Conservation (phyloP, 2,329 filamentous ascomycete genomes). For the Aureobasidium pullulans region DNA sequence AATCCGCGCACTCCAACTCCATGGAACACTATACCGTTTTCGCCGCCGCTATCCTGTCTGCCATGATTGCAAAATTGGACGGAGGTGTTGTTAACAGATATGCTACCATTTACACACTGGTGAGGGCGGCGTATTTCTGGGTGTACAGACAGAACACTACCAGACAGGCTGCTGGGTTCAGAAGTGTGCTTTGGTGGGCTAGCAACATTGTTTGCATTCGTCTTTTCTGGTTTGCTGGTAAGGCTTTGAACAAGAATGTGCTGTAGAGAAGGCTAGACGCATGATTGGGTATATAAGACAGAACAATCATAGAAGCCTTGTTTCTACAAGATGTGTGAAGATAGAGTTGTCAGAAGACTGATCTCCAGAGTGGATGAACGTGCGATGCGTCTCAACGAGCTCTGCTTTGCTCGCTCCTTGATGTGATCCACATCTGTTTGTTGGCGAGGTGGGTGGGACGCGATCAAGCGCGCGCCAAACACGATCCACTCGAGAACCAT, state of each 20-base stretch:
- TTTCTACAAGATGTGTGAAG: too few relatives aligned
- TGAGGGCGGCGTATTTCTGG: conserved; percentile 34
- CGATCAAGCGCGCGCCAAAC: too few relatives aligned
- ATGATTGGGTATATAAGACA: neutral
- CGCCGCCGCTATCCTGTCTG: conserved; percentile 32
- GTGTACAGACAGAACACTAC: conserved; percentile 36
- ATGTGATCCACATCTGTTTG: too few relatives aligned
- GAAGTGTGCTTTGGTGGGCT: conserved; percentile 37
- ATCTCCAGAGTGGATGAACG: too few relatives aligned
- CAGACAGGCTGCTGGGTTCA: conserved; percentile 27
- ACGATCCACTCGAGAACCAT: too few relatives aligned
- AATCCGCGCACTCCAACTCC: conserved; percentile 41
- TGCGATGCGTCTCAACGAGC: too few relatives aligned
- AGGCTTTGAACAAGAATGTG: conserved; percentile 20
- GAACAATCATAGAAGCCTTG: neutral
- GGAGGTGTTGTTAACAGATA: conserved; percentile 31
- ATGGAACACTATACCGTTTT: conserved; percentile 38
- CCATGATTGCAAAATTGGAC: conserved; percentile 34
- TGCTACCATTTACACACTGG: conserved; percentile 34
- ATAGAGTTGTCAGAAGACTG: too few relatives aligned
- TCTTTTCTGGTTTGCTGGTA: conserved; percentile 30
- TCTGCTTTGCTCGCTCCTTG: too few relatives aligned
- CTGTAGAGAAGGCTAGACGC: neutral
- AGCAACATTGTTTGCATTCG: conserved; percentile 37
- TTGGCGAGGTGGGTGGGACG: too few relatives aligned